Evolutionary conservation across 192 early-diverging fungal species (phyloP).

Genomic region (Jimgerdemannia lactiflua): DNA sequence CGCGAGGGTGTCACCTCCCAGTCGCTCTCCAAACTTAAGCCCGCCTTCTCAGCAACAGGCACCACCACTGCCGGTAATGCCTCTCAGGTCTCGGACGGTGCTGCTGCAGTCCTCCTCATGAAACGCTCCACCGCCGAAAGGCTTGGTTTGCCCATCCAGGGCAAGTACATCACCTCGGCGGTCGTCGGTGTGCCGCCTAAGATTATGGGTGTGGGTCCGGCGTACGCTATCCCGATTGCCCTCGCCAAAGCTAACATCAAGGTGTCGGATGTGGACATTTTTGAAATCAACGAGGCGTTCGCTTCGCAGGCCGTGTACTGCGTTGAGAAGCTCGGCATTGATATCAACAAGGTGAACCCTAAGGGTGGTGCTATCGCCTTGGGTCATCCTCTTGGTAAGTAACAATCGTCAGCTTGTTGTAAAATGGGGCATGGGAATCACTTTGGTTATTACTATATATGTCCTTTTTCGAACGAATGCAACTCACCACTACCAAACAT

Average conservation of each 20-base stretch:
- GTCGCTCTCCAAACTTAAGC: slow-evolving; percentile 75
- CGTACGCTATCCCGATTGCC: slow-evolving; percentile 88
- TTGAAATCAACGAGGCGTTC: slow-evolving; percentile 98
- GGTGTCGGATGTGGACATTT: slow-evolving; percentile 79
- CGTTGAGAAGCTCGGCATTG: slow-evolving; percentile 83
- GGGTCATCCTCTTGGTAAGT: slow-evolving; percentile 72
- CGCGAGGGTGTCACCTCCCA: slow-evolving; percentile 80
- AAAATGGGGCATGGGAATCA: background rate
- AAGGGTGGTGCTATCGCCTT: slow-evolving; percentile 98
- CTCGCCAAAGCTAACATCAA: slow-evolving; percentile 76
- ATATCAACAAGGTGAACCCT: slow-evolving; percentile 92
- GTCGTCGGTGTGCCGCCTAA: slow-evolving; percentile 89
- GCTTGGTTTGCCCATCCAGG: slow-evolving; percentile 80
- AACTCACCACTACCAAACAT: too few relatives aligned
- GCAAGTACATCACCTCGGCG: slow-evolving; percentile 84
- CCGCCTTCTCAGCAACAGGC: slow-evolving; percentile 86
- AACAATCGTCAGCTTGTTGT: background rate
- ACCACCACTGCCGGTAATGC: slow-evolving; percentile 93
- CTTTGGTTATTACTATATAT: background rate
- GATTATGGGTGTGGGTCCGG: slow-evolving; percentile 98
- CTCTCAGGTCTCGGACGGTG: slow-evolving; percentile 98
- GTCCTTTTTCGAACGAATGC: too few relatives aligned
- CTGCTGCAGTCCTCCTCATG: slow-evolving; percentile 94
- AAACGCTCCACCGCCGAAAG: slow-evolving; percentile 88
- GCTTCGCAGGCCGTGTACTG: slow-evolving; percentile 96